Evolutionary conservation across 2,329 filamentous ascomycete genomes (phyloP), one percentile per base, ranked within the genome.

Genomic region (Phoma sp.): DNA sequence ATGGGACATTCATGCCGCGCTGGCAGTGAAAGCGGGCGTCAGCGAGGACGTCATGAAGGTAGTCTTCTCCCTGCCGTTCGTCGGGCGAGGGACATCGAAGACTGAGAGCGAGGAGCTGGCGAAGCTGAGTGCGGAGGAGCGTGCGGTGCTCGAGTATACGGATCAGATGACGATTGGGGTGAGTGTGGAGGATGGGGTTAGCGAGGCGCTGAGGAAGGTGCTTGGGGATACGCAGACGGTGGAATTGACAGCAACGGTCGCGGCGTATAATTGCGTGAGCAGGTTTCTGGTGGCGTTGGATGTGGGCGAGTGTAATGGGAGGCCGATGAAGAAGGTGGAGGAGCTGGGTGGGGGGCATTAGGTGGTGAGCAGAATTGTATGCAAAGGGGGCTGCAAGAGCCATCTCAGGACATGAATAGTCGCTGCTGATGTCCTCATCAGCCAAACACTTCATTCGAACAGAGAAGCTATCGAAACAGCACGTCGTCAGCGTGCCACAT

Each of bases 141-240:
- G 85, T 82, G 87, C 85, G 0, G 89, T 90, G 44, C 72, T 93
- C 53, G 78, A 82, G 52, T 93, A 91, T 71, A 83, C 90, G 36
- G 90, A 96, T 78, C 89, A 91, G 73, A 96, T 96, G 89, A 96
- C 91, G 47, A 79, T 85, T 62, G 83, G 84, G 30, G 88, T 93
- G 3, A 78, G 82, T 49, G 91, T 96, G 10, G 75, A 79, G 18
- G 86, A 95, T 39, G 82, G 77, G 57, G 83, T 89, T 4, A 90
- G 91, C 76, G 83, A 73, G 36, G 76, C 78, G 67, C 61, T 96
- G 59, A 87, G 82, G 77, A 71, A 59, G 23, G 68, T 82, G 40
- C 89, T 93, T 66, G 80, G 71, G 18, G 88, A 93, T 59, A 81
- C 82, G 68, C 87, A 92, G 77, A 80, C 93, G 42, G 89, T 95